Base-by-base conservation (phyloP, 768 basidiomycete genomes). In the Lentinus tigrinus region DNA sequence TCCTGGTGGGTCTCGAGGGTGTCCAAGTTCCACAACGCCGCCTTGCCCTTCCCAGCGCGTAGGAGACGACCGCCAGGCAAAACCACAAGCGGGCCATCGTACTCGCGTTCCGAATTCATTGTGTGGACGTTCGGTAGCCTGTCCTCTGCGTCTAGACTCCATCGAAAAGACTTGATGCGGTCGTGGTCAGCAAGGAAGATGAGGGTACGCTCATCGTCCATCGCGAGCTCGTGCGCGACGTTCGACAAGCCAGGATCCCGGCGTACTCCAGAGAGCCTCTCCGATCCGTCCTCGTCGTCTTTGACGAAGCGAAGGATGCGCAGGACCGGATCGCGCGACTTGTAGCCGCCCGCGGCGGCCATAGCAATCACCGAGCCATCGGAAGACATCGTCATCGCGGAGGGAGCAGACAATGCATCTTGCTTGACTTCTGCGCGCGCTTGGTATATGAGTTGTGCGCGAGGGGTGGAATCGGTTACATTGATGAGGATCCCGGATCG, bases 91-190 rank as follows among this genome's bases (percentile, higher is more conserved):
- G 76, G 73, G 0, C 76, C 76, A 4, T 34, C 16, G 54, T 56
- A 67, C 17, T 49, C 47, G 7, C 60, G 57, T 17, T 52, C 34
- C 13, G 67, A 57, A 16, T 61, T 50, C 48, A 78, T 61, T 0
- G 76, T 78, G 50, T 78, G 78, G 1, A 67, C 65, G 4, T 72
- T 67, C 26, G 26, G 26, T n/a, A 9, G 37, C 23, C 34, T 28
- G 14, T 40, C 43, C 36, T 56, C 37, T 14, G 38, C 47, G 2
- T 58, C 36, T 2, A 49, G 31, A 1, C 49, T 67, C 71, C 73
- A 76, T 9, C 56, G 55, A 59, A 71, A 79, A 2, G 75, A 73
- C 60, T 78, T 78, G 60, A 78, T 57, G 13, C 77, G 62, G 23
- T 64, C 54, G 8, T 24, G 34, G 52, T 79, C 78, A 3, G 68